Conservation (phyloP, 177 flowering plant species). For the Vitis hybrid region DNA sequence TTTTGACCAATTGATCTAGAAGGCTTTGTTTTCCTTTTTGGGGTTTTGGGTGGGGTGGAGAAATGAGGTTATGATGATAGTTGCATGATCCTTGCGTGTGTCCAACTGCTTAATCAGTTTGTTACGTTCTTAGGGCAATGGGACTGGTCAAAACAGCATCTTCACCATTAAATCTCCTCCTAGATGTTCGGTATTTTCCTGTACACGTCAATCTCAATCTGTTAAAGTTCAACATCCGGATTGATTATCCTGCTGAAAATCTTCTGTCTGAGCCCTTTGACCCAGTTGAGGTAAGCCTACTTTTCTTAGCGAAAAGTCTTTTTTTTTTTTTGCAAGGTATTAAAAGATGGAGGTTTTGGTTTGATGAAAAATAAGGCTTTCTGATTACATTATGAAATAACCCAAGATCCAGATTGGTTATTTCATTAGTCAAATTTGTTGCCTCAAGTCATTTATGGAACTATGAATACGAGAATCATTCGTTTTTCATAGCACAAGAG, state of each 20-base stretch:
- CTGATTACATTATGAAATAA: accelerated
- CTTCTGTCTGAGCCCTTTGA: constrained; percentile 59
- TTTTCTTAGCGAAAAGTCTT: constrained; percentile 4
- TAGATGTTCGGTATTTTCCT: constrained; percentile 83
- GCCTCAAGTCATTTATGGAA: too few relatives aligned
- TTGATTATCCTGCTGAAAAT: constrained; percentile 70
- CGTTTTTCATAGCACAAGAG: too few relatives aligned
- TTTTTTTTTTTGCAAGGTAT: background rate
- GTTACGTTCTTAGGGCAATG: constrained; percentile 65
- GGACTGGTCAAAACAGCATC: constrained; percentile 69
- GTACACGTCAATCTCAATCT: constrained; percentile 87
- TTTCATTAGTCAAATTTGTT: too few relatives aligned
- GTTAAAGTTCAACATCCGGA: constrained; percentile 62
- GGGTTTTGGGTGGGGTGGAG: background rate
- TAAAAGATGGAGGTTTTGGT: too few relatives aligned
- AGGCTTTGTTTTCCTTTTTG: background rate
- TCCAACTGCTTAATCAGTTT: background rate
- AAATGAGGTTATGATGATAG: background rate
- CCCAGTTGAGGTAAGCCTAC: constrained; percentile 57
- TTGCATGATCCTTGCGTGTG: background rate
- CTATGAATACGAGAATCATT: too few relatives aligned
- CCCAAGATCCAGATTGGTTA: too few relatives aligned
- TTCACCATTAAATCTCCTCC: constrained; percentile 81
- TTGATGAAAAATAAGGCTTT: too few relatives aligned
- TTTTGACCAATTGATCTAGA: background rate